Conservation (phyloP, 768 basidiomycete genomes). For the Lactifluus volemus region DNA sequence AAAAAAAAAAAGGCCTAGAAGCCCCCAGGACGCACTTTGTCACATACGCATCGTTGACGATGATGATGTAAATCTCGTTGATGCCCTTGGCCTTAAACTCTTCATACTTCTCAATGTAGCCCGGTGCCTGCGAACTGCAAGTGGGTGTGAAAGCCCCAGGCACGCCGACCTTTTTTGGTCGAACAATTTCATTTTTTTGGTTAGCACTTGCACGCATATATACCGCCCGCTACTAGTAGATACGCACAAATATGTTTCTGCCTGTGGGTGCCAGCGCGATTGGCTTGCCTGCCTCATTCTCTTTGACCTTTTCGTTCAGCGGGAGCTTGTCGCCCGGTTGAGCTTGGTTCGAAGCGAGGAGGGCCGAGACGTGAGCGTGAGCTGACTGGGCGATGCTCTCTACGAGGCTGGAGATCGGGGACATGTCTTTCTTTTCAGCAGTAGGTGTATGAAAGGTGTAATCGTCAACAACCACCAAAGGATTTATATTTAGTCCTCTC, state of each 20-base stretch:
- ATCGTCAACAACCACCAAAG: no score
- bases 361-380: slow-evolving; percentile 9
- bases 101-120: slow-evolving; percentile 55
- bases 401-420: neutral
- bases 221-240: neutral
- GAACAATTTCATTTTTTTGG: neutral
- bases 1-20: neutral
- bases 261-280: slow-evolving; percentile 8
- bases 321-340: slow-evolving; percentile 19
- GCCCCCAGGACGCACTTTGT: slow-evolving; percentile 20
- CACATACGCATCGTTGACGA: slow-evolving; percentile 76
- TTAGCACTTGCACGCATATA: neutral
- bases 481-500: no score
- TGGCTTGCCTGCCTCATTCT: slow-evolving; percentile 5
- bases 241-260: slow-evolving; percentile 16
- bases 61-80: slow-evolving; percentile 58
- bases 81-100: slow-evolving; percentile 73
- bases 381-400: slow-evolving; percentile 4
- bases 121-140: slow-evolving; percentile 17
- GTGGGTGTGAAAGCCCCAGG: slow-evolving; percentile 20
- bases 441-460: no score
- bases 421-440: neutral
- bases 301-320: slow-evolving; percentile 10
- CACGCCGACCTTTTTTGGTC: slow-evolving; percentile 12
- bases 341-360: slow-evolving; percentile 7